These are phyloP conservation scores for Sporothrix curviconia DNA, from an alignment of 2,329 filamentous ascomycete genomes.

Conservation along the genomic window DNA sequence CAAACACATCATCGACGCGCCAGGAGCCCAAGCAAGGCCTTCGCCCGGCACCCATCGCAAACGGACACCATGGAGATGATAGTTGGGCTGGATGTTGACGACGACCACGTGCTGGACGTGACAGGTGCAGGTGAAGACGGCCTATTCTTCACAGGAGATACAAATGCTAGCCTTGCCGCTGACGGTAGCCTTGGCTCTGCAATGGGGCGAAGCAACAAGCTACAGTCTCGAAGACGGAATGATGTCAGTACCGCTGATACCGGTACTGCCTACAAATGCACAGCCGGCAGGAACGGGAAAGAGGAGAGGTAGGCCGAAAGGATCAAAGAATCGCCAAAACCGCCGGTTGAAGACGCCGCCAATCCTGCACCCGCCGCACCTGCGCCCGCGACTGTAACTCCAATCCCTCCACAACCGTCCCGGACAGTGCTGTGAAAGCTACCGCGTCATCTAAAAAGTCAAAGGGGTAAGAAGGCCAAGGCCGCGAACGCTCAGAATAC, in stretches of 20 bases:
- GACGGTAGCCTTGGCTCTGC: neutral
- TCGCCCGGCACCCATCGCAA: neutral
- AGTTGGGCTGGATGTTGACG: constrained; percentile 43
- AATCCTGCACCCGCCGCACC: neutral
- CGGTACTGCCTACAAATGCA: neutral
- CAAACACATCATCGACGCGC: neutral
- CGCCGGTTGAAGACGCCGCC: neutral
- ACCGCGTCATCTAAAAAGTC: constrained; percentile 19
- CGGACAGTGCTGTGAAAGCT: constrained; percentile 19
- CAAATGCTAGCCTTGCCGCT: neutral
- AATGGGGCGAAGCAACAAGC: neutral
- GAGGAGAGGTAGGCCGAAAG: constrained; percentile 44
- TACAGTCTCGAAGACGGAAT: neutral
- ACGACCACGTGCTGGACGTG: constrained; percentile 30
- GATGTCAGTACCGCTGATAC: neutral
- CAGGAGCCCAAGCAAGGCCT: neutral
- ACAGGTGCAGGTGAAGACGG: constrained; percentile 19
- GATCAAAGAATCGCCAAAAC: constrained; percentile 45
- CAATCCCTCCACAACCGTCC: constrained; percentile 20
- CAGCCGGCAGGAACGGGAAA: constrained; percentile 22
- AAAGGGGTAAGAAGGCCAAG: constrained; percentile 26
- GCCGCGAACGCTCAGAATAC: constrained; percentile 34
- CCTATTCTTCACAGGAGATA: constrained; percentile 10
- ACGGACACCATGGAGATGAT: constrained; percentile 28
- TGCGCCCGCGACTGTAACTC: constrained; percentile 14